Base-by-base conservation (phyloP, 257 asterid species). In the Euphrasia confusa region DNA sequence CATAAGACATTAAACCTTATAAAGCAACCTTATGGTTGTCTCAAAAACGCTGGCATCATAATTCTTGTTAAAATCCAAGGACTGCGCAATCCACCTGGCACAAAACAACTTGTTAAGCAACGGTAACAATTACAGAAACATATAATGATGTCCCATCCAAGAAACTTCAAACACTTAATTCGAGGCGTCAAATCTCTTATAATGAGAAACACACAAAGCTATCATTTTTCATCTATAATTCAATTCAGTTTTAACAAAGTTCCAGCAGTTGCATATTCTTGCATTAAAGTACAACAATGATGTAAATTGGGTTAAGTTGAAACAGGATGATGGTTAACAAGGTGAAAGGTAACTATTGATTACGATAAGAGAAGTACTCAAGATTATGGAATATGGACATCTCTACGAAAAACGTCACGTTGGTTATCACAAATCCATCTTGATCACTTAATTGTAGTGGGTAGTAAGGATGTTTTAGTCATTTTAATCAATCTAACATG, bases 21-120 rank as follows among this genome's bases (percentile, higher is more conserved):
- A 85, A 83, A 83, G 92, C 88, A 85, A 93, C 99, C 99, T 93
- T 93, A 93, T 93, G 89, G 99, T 93, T 78, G 99, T 93, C 88
- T 93, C 99, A 49, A 93, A 93, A 71, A 93, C 99, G 64, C 99
- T 93, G 44, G 97, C 99, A 61, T 93, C 99, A 73, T 93, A 93
- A 73, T 85, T 80, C 90, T 87, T 93, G 95, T 93, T 78, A 69
- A 93, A 93, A 71, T 87, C 90, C 96, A 93, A 80, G 74, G 95
- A 83, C 67, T 87, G 64, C 60, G 89, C 94, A 44, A 93, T 85
- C 99, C 99, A 93, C 81, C 99, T 93, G 99, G 78, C 80, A 89
- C 42, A 61, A 66, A 61, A 18, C 44, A 74, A 70, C 56, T 62
- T 59, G 56, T 66, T 58, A 70, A 61, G 71, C 68, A 65, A 66